Base-by-base conservation (phyloP, 352 stramenopile species). In the Phytophthora nicotianae region DNA sequence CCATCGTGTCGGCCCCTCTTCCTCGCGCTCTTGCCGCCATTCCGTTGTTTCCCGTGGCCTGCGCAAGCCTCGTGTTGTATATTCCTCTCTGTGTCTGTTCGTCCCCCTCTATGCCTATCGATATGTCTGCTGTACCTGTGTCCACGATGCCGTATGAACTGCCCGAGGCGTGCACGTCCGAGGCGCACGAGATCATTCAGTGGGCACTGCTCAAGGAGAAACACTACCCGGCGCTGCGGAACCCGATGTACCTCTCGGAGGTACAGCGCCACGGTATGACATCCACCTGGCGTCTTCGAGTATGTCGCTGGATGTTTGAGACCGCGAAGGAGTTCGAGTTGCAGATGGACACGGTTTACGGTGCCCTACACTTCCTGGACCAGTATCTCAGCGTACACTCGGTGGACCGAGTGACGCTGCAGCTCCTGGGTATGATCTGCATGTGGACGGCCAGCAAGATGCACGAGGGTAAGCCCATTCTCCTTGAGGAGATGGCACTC, bases 221-320 rank as follows among this genome's bases (percentile, higher is more conserved):
- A 45, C 65, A 74, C 54, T 65, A 68, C 62, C 13, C 55, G 23
- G 61, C 24, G 3, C 1, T 48, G 32, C 72, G 74, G 27, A 66
- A 87, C 51, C 62, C 66, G 10, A 54, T 62, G 42, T 91, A 90
- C 61, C 56, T 90, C 6, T 41, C 51, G 1, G 48, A 53, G 3
- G 72, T 83, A 17, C 84, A 91, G 61, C 59, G 50, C 11, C 64
- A 90, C 53, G 81, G 82, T 45, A 90, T 93, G 79, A 83, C 81
- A 43, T 32, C 69, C 35, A 61, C 68, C 5, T 93, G 84, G 81
- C 84, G 84, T 7, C 59, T 77, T 19, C 86, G 86, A 48, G 88
- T 93, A 43, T 89, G 79, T 47, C 82, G 74, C 29, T 93, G 84
- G 84, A 93, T 93, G 84, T 86, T 91, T 45, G 78, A 90, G 74